A percentile compares a stretch with the other conserved stretches of the same genome.
Evolutionary conservation across 768 basidiomycete genomes (phyloP).

Genomic region (Lyophyllum decastes): DNA sequence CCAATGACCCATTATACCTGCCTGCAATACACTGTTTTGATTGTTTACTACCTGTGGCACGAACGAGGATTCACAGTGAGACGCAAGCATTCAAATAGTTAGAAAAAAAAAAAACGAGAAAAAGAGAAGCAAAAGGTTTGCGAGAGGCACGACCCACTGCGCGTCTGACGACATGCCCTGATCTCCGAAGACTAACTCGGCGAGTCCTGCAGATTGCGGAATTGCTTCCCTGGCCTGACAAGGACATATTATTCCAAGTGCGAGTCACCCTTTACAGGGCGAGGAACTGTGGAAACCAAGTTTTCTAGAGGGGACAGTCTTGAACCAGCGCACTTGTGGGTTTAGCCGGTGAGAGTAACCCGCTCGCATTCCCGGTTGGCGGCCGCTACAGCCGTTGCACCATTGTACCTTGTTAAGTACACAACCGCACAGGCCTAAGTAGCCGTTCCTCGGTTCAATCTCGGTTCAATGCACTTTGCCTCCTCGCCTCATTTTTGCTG

Average conservation of each 20-base stretch:
- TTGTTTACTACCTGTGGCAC: too few species aligned
- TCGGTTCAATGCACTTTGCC: neutral
- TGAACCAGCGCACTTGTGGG: slow-evolving; percentile 87
- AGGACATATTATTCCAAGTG: slow-evolving; percentile 83
- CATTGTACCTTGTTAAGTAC: slow-evolving; percentile 33
- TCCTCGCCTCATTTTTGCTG: neutral
- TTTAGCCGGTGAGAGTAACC: slow-evolving; percentile 59
- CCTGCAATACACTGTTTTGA: too few species aligned
- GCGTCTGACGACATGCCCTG: slow-evolving; percentile 85
- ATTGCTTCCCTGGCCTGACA: slow-evolving; percentile 91
- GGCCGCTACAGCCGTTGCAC: slow-evolving; percentile 83
- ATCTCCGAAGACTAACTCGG: slow-evolving; percentile 94
- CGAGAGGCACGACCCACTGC: slow-evolving; percentile 72
- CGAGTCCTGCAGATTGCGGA: slow-evolving; percentile 84
- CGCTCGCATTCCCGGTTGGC: slow-evolving; percentile 78
- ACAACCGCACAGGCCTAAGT: neutral
- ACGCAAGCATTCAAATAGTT: too few species aligned
- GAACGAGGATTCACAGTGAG: too few species aligned
- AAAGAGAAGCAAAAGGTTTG: slow-evolving; percentile 64
- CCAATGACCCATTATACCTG: too few species aligned
- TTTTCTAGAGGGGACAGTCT: slow-evolving; percentile 94
- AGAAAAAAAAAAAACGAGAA: neutral
- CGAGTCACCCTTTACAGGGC: slow-evolving; percentile 60
- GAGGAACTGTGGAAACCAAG: slow-evolving; percentile 80
- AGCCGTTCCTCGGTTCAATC: neutral